These are phyloP conservation scores for Mitragyna speciosa DNA, from an alignment of 257 asterid species.

Conservation along the genomic window DNA sequence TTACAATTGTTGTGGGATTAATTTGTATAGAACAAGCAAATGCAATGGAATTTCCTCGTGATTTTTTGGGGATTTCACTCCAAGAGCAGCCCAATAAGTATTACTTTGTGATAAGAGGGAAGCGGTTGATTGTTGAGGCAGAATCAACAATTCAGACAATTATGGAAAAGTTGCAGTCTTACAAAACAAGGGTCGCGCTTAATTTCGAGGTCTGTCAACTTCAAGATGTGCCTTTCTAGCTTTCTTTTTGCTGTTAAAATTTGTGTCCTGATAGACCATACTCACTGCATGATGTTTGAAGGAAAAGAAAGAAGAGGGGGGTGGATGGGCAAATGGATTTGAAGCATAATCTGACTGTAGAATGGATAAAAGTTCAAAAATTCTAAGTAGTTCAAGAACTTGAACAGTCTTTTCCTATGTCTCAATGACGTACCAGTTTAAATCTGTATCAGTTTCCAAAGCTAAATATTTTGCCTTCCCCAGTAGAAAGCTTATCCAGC, in stretches of 20 bases:
- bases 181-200: conserved; percentile 81
- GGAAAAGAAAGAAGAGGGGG: neutral
- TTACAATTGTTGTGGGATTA: conserved; percentile 4
- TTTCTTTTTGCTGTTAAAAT: neutral
- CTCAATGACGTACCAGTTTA: neutral
- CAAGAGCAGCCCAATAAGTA: conserved; percentile 78
- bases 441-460: neutral
- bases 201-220: conserved; percentile 72
- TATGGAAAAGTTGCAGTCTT: conserved; percentile 94
- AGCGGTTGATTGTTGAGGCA: conserved; percentile 76
- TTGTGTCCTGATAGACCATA: neutral
- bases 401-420: neutral
- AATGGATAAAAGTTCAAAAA: neutral
- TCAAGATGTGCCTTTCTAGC: conserved; percentile 9
- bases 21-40: conserved; percentile 48
- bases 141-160: conserved; percentile 73
- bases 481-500: neutral
- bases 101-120: conserved; percentile 71
- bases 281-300: neutral
- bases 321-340: neutral
- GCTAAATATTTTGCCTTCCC: neutral
- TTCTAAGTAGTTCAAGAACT: neutral
- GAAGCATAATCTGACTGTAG: neutral
- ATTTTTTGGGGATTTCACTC: conserved; percentile 78
- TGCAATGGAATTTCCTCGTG: conserved; percentile 69